Base-by-base conservation (phyloP, 768 basidiomycete species). In the Fomitopsis pulvina region DNA sequence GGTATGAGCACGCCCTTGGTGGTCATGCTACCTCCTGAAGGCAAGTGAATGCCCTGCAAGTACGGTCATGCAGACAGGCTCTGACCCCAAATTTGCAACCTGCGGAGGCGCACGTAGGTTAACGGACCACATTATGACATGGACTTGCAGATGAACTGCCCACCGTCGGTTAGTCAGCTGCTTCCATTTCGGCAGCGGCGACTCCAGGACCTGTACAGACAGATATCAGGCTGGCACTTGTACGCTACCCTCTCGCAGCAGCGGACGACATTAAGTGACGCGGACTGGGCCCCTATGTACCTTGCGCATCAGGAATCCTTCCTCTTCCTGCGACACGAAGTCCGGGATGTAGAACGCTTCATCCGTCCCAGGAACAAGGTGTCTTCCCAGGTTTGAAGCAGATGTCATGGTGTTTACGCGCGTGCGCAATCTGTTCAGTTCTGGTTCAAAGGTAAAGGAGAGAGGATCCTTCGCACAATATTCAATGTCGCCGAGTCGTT, bases 161-260 rank as follows among this genome's bases (percentile, higher is more conserved):
- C 60, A 82, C 80, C 90, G 75, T 50, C 89, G 75, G 55, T 86
- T 86, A 3, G 76, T 70, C 10, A 90, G 71, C 11, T 73, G 77
- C 63, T 84, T 92, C 92, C 92, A 94, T 62, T 79, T 86, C 24
- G 79, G 82, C 57, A 79, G 80, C n/a, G 91, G 85, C 2, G 83
- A 78, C 56, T 87, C 87, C 34, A 67, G 61, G 52, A 94, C 89
- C 92, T 94, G 52, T 48, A 28, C 10, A 16, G 27, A 30, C 40
- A 47, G 43, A 32, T 45, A 47, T 38, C 28, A 41, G 45, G 45
- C 27, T 45, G 48, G 29, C 52, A 41, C 34, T 32, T 25, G 41
- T 45, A 29, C n/a, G n/a, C n/a, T n/a, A n/a, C n/a, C n/a, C n/a
- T n/a, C n/a, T n/a, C n/a, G n/a, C n/a, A n/a, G n/a, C n/a, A n/a